Conservation (phyloP, 1,139 yeast genomes). For the Hanseniaspora uvarum region DNA sequence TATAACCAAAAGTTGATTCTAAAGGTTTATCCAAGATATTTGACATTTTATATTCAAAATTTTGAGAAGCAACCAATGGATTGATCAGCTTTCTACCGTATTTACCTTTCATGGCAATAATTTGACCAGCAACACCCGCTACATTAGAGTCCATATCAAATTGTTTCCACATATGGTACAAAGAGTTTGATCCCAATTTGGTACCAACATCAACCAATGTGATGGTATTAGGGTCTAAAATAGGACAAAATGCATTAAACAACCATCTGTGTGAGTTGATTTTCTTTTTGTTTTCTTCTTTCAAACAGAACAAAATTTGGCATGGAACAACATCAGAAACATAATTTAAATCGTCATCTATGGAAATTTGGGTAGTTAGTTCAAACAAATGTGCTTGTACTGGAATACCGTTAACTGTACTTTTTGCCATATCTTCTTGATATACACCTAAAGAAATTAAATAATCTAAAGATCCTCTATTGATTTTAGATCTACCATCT, state of each 20-base stretch:
- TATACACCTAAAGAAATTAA: conserved; percentile 90
- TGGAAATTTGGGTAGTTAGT: conserved; percentile 80
- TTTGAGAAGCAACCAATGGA: conserved; percentile 92
- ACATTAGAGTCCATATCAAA: conserved; percentile 91
- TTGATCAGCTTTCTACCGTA: conserved; percentile 69
- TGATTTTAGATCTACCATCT: conserved; percentile 84
- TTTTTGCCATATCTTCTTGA: conserved; percentile 93
- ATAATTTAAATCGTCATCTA: conserved; percentile 74
- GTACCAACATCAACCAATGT: conserved; percentile 87
- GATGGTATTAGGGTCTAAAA: conserved; percentile 77
- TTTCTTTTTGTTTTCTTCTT: conserved; percentile 79
- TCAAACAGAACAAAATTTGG: conserved; percentile 78
- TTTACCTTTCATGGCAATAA: conserved; percentile 85
- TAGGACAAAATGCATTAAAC: conserved; percentile 84
- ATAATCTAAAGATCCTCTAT: conserved; percentile 70
- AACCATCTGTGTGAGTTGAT: conserved; percentile 94
- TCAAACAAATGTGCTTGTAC: conserved; percentile 91
- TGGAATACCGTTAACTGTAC: conserved; percentile 77
- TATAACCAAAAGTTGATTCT: conserved; percentile 87
- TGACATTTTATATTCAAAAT: conserved; percentile 92
- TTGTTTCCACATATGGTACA: conserved; percentile 92
- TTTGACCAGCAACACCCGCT: conserved; percentile 98
- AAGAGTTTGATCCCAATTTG: conserved; percentile 69
- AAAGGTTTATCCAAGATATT: conserved; percentile 90
- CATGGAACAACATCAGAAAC: conserved; percentile 83